Evolutionary conservation across 2,329 filamentous ascomycete species (phyloP), one percentile per base, ranked within the genome.

Genomic region (Sporothrix variecibatus): DNA sequence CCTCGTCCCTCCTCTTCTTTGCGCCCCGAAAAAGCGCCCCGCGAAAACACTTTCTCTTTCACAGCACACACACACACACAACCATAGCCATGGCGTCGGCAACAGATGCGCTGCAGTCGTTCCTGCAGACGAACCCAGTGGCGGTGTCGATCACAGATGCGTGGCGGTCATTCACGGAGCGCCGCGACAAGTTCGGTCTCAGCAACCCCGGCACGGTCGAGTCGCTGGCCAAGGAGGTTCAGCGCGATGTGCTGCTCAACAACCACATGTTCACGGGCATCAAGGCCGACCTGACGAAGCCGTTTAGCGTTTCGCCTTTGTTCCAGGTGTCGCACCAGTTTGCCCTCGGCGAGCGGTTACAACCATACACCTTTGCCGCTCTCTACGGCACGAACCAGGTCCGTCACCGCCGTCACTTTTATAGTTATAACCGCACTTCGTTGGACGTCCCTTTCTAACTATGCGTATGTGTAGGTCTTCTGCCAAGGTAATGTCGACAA

Each of bases 251-350:
- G 79, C 92, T 98, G 82, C 90, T 98, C 80, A 96, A 92, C 85
- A 97, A 98, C 87, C 93, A 94, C 84, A 97, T 96, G 91, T 98
- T 99, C 87, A 93, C 94, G 62, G 96, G 96, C 80, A 89, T 99
- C 83, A 93, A 95, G 82, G 97, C 95, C 83, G 96, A 99, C 84
- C 87, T 98, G 82, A 98, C 94, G 82, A 98, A 98, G 88, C 91
- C 94, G 81, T 97, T 98, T 86, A 96, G 94, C 88, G 90, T 97
- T 83, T 90, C 91, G 74, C 96, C 96, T 74, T 87, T 98, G 78
- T 99, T 99, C 88, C 95, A 98, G 85, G 93, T 98, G 79, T 98
- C 95, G 78, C 96, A 99, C 86, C 94, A 96, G 79, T 96, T 99
- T 83, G 92, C 95, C 73, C 94, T 98, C 90, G 95, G 96, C 79